Conservation (phyloP, 768 basidiomycete species). For the Boletus vinaceobasis region DNA sequence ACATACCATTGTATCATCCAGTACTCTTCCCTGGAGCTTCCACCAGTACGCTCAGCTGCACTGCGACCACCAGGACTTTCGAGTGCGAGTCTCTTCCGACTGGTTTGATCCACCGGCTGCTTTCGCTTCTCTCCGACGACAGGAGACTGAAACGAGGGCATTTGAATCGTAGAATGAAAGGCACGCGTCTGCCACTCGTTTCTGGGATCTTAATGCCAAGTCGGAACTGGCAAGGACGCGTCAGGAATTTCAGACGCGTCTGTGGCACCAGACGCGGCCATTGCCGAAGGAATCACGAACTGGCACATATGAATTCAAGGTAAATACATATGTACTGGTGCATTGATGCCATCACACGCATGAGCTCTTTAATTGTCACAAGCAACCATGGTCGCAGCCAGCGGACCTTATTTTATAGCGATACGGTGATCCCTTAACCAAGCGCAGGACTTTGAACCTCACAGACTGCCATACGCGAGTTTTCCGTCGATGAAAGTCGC, state of each 20-base stretch:
- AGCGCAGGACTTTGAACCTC: not conserved
- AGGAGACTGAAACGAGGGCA: slow-evolving; percentile 20
- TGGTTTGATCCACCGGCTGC: slow-evolving; percentile 17
- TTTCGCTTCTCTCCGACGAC: slow-evolving; percentile 31
- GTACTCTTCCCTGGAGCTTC: slow-evolving; percentile 36
- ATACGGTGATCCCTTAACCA: not conserved
- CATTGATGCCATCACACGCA: not conserved
- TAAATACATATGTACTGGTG: not conserved
- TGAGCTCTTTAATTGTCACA: not conserved
- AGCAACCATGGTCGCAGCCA: not conserved
- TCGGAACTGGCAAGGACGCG: slow-evolving; percentile 4
- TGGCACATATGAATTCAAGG: not conserved
- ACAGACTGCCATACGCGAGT: slow-evolving; percentile 42
- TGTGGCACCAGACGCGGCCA: slow-evolving; percentile 17
- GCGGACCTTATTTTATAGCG: not conserved
- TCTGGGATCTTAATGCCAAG: not conserved
- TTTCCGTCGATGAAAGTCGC: slow-evolving; percentile 79
- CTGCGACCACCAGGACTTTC: slow-evolving; percentile 14
- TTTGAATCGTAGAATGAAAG: not conserved
- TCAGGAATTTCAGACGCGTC: slow-evolving; percentile 14
- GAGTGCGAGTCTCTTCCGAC: slow-evolving; percentile 29
- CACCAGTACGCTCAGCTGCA: slow-evolving; percentile 8
- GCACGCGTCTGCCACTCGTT: not conserved
- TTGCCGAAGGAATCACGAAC: slow-evolving; percentile 4
- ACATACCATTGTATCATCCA: slow-evolving; percentile 81